Evolutionary conservation across 202 grass and related monocot genomes (phyloP), one percentile per base, ranked within the genome.

Genomic region (Saccharum hybrid): DNA sequence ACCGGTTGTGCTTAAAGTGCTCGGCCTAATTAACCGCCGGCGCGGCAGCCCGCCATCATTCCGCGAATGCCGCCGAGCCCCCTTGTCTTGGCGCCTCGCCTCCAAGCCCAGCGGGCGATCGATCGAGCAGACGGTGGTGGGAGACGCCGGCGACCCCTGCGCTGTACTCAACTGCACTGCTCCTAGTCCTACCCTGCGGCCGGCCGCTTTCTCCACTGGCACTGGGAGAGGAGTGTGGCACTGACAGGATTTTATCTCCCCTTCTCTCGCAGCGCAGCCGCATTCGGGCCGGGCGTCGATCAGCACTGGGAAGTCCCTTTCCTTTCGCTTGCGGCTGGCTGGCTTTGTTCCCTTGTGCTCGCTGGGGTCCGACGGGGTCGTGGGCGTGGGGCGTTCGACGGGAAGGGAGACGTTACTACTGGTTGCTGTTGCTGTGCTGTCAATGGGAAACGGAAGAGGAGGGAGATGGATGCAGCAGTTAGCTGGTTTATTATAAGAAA

Each of bases 341-440:
- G 46, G 49, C 41, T 72, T 73, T 73, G 26, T 46, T 19, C 26
- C 1, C 42, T 72, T 2, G 70, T 51, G 41, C 1, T 71, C 68
- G 21, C 21, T 48, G 70, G 69, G 69, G 70, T 18, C 43, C 42
- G 19, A 16, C 33, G 31, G 36, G 3, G 2, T 11, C 56, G n/a
- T 56, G 7, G 68, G 69, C 68, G 41, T 48, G 69, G 68, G 40
- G 2, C 68, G 69, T 31, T 28, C 41, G 69, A 72, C 45, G 26
- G 43, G 14, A 19, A 73, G 26, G 26, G 71, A 72, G 70, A 72
- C 70, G 70, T 49, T 49, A 18, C 69, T 2, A 22, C 8, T 1
- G 14, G 45, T 56, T n/a, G 16, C 51, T 7, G 56, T 30, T 49
- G 45, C 45, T 34, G 15, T 4, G 45, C 46, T 52, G 71, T 52